phyloP scores from a whole-genome alignment of 495 filamentous ascomycete species.

The Gamarada debralockiae region DNA sequence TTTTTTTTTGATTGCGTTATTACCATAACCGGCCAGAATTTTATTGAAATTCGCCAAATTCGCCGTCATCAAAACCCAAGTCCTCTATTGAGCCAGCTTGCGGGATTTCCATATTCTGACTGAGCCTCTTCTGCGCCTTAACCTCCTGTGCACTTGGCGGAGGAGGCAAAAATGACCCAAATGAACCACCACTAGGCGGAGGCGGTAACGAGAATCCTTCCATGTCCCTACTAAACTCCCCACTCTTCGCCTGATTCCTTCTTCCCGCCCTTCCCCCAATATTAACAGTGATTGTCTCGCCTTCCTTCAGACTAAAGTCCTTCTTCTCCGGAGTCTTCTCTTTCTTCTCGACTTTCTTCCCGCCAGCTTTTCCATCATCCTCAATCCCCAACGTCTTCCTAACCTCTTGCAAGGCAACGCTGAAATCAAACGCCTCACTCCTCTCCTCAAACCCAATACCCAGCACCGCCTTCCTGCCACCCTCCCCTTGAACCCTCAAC shows the following conservation, averaged over 20 bases:
- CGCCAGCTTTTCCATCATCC: slow-evolving; percentile 19
- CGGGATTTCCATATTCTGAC: slow-evolving; percentile 24
- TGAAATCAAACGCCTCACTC: slow-evolving; percentile 77
- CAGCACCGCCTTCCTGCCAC: slow-evolving; percentile 64
- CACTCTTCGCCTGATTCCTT: slow-evolving; percentile 25
- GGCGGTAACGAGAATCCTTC: slow-evolving; percentile 51
- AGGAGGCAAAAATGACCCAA: slow-evolving; percentile 45
- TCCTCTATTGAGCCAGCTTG: slow-evolving; percentile 37
- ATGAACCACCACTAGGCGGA: slow-evolving; percentile 31
- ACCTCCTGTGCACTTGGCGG: slow-evolving; percentile 56
- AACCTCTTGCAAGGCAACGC: slow-evolving; percentile 72
- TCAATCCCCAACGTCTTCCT: slow-evolving; percentile 50
- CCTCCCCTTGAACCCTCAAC: slow-evolving; percentile 65
- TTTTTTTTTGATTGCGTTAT: too few relatives aligned
- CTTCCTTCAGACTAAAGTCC: slow-evolving; percentile 78
- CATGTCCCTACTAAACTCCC: slow-evolving; percentile 19
- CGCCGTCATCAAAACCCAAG: slow-evolving; percentile 61
- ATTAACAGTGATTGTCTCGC: slow-evolving; percentile 80
- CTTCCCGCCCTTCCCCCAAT: slow-evolving; percentile 50
- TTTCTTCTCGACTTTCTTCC: slow-evolving; percentile 24
- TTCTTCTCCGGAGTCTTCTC: slow-evolving; percentile 41
- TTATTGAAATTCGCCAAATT: slow-evolving; percentile 60
- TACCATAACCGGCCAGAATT: not conserved
- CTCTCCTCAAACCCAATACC: slow-evolving; percentile 87
- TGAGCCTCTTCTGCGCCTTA: slow-evolving; percentile 45